Conservation (phyloP, 768 basidiomycete genomes). For the Lactarius hengduanensis region DNA sequence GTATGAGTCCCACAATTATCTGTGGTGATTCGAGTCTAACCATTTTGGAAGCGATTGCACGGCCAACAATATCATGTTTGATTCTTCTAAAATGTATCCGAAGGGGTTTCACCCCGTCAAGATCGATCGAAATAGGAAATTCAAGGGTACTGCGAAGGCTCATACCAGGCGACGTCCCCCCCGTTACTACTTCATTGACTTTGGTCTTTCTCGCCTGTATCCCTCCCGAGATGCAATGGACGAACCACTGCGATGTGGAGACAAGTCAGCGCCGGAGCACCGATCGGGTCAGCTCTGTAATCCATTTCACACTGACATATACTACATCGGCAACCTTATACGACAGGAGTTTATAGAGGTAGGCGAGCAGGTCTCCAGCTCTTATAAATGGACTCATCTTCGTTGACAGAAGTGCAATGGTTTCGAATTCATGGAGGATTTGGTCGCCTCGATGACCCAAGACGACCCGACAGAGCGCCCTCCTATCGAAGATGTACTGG, state of each 20-base stretch:
- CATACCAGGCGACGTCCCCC: constrained; percentile 30
- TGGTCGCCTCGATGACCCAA: constrained; percentile 33
- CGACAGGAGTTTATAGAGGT: constrained; percentile 35
- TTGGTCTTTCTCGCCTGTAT: constrained; percentile 33
- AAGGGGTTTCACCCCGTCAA: constrained; percentile 34
- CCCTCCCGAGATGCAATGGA: constrained; percentile 33
- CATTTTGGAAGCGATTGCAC: constrained; percentile 21
- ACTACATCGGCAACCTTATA: constrained; percentile 39
- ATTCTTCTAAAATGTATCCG: constrained; percentile 32
- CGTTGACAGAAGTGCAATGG: constrained; percentile 28
- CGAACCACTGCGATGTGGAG: constrained; percentile 40
- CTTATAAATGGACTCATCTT: background rate
- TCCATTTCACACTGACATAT: constrained; percentile 40
- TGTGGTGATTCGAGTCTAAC: background rate
- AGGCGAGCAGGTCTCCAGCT: background rate
- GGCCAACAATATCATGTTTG: constrained; percentile 34
- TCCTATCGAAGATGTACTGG: constrained; percentile 24
- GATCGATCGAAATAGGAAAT: constrained; percentile 28
- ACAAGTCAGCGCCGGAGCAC: constrained; percentile 42
- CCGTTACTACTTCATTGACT: constrained; percentile 35
- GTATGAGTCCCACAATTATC: constrained; percentile 29
- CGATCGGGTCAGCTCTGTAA: constrained; percentile 28
- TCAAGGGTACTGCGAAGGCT: constrained; percentile 29
- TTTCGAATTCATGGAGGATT: constrained; percentile 32
- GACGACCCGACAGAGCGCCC: constrained; percentile 33